These are phyloP conservation scores for Candida tropicalis DNA, from an alignment of 1,139 yeast genomes.

Conservation along the genomic window DNA sequence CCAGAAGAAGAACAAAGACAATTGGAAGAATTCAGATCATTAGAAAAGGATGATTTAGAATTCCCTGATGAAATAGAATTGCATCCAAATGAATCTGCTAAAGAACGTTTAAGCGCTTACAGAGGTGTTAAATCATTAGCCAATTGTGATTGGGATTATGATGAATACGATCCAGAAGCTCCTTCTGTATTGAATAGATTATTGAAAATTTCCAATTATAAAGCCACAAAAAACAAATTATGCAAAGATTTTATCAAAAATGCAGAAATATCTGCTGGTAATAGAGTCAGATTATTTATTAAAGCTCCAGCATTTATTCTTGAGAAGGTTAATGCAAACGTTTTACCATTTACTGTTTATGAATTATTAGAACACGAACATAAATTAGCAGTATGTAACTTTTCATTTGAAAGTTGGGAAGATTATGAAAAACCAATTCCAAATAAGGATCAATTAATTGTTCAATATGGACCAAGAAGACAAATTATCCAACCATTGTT, in stretches of 20 bases:
- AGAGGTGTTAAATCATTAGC: constrained; percentile 86
- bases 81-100: constrained; percentile 73
- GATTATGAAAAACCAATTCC: constrained; percentile 84
- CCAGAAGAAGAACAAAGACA: constrained; percentile 86
- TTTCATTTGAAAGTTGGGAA: constrained; percentile 85
- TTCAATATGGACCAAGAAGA: constrained; percentile 93
- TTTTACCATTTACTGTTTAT: constrained; percentile 62
- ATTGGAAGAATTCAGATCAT: constrained; percentile 63
- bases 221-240: constrained; percentile 73
- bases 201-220: constrained; percentile 73
- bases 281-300: constrained; percentile 59
- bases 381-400: constrained; percentile 79
- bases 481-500: constrained; percentile 82
- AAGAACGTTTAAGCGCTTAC: constrained; percentile 71
- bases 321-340: constrained; percentile 41
- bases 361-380: constrained; percentile 86
- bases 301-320: constrained; percentile 59
- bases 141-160: constrained; percentile 84
- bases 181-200: constrained; percentile 82
- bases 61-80: constrained; percentile 96
- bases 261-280: constrained; percentile 69
- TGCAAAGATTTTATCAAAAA: constrained; percentile 61
- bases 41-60: constrained; percentile 82
- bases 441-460: constrained; percentile 74
- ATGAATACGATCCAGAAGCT: constrained; percentile 73